Evolutionary conservation across 1,139 yeast genomes (phyloP).

Genomic region (Kodamaea alishanica): DNA sequence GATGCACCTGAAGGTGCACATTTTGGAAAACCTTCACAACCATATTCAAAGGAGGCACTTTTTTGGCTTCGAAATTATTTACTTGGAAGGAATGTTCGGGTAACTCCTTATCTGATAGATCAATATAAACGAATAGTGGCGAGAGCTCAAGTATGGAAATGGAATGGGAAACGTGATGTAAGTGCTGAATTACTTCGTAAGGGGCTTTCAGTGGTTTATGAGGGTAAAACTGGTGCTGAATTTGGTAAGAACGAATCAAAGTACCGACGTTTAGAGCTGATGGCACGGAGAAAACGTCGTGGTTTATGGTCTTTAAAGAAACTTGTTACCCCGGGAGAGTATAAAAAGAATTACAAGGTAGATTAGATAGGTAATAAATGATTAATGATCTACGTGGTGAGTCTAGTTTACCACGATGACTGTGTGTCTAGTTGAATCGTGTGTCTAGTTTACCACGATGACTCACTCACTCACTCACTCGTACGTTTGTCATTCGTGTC

Average conservation of each 20-base stretch:
- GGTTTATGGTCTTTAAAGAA: conserved; percentile 72
- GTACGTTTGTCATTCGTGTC: too few species aligned
- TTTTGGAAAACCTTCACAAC: conserved; percentile 93
- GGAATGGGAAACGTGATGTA: conserved; percentile 73
- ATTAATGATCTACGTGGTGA: too few species aligned
- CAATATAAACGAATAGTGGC: conserved; percentile 90
- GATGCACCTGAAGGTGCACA: conserved; percentile 98
- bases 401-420: too few species aligned
- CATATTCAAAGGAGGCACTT: conserved; percentile 79
- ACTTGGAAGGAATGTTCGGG: conserved; percentile 61
- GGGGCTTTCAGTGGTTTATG: conserved; percentile 88
- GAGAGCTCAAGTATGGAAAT: conserved; percentile 69
- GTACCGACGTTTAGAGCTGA: conserved; percentile 56
- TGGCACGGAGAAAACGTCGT: conserved; percentile 50
- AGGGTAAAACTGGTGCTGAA: conserved; percentile 75
- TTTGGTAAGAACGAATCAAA: conserved; percentile 70
- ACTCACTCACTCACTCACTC: too few species aligned
- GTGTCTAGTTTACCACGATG: too few species aligned
- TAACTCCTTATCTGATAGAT: conserved; percentile 77
- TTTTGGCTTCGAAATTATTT: conserved; percentile 66
- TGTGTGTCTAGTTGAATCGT: too few species aligned
- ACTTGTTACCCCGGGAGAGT: conserved; percentile 78
- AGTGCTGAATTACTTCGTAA: conserved; percentile 80
- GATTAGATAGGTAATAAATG: too few species aligned
- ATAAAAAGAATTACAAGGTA: conserved; percentile 40